Evolutionary conservation across 2,329 filamentous ascomycete genomes (phyloP).

Genomic region (Colletotrichum godetiae): DNA sequence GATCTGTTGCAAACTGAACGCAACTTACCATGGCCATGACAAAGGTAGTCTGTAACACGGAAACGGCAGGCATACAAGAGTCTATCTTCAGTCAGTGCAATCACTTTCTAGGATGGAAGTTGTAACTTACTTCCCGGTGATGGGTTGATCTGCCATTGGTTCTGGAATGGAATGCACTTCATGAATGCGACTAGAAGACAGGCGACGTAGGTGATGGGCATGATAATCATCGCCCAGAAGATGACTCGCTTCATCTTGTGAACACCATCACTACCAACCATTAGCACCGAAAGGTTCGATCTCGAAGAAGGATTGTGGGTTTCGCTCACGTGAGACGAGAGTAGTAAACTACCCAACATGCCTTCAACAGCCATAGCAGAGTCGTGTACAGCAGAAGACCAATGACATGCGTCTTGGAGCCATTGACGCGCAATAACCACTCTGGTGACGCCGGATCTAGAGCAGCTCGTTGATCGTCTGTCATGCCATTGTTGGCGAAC

Average conservation of each 20-base stretch:
- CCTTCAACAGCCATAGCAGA: constrained; percentile 63
- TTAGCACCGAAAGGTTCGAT: not conserved
- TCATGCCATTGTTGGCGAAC: constrained; percentile 63
- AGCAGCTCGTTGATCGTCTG: constrained; percentile 53
- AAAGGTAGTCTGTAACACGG: constrained; percentile 18
- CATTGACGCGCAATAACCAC: constrained; percentile 52
- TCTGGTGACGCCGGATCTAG: constrained; percentile 49
- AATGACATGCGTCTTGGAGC: constrained; percentile 63
- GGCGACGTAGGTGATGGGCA: constrained; percentile 23
- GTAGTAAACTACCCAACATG: constrained; percentile 64
- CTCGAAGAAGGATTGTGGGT: not conserved
- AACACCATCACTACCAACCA: constrained; percentile 4
- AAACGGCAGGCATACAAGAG: constrained; percentile 12
- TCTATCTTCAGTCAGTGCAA: not conserved
- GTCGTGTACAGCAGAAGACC: constrained; percentile 63
- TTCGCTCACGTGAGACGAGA: constrained; percentile 56
- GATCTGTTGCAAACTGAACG: not conserved
- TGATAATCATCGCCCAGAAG: constrained; percentile 15
- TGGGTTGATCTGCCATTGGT: constrained; percentile 63
- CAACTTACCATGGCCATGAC: constrained; percentile 20
- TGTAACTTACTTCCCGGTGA: constrained; percentile 8
- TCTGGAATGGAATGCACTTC: constrained; percentile 53
- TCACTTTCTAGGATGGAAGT: accelerated
- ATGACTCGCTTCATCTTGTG: constrained; percentile 22
- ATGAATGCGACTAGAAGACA: constrained; percentile 51